phyloP scores from a whole-genome alignment of 495 filamentous ascomycete genomes.

The Neurospora sp. region DNA sequence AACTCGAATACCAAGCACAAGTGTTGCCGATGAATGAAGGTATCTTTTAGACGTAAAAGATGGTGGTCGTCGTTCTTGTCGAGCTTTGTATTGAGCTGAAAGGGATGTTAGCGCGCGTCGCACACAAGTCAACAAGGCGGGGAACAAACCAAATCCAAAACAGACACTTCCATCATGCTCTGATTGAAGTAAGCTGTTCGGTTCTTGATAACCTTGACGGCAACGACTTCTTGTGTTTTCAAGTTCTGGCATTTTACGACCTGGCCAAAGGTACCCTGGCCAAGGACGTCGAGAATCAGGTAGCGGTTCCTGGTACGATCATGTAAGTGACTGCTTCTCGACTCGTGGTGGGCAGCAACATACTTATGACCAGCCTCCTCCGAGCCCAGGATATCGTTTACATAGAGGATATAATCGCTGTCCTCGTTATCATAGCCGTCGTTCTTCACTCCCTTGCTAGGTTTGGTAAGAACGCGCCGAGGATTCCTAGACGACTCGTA shows the following conservation, averaged over 20 bases:
- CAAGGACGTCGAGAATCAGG: constrained; percentile 93
- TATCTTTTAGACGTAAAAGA: constrained; percentile 89
- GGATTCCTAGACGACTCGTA: constrained; percentile 99
- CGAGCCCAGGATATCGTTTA: constrained; percentile 96
- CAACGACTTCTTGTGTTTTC: constrained; percentile 96
- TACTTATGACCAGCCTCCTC: constrained; percentile 97
- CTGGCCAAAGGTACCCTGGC: constrained; percentile 98
- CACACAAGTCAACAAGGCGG: not conserved
- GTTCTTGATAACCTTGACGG: constrained; percentile 99
- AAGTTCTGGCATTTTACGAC: constrained; percentile 99
- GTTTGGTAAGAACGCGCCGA: constrained; percentile 93
- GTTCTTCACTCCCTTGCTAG: constrained; percentile 97
- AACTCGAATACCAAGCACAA: constrained; percentile 96
- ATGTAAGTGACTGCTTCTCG: not conserved
- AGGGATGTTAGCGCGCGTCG: constrained; percentile 1
- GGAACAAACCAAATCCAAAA: constrained; percentile 75
- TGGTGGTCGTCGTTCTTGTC: constrained; percentile 99
- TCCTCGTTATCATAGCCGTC: constrained; percentile 99
- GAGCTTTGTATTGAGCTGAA: constrained; percentile 88
- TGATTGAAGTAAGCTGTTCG: constrained; percentile 99
- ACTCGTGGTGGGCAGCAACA: constrained; percentile 18
- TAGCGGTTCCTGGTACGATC: constrained; percentile 74
- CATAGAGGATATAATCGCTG: constrained; percentile 98
- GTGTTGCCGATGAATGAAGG: constrained; percentile 97
- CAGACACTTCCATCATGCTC: constrained; percentile 99